Base-by-base conservation (phyloP, 345 rosid genomes). In the Clarkia xantiana region DNA sequence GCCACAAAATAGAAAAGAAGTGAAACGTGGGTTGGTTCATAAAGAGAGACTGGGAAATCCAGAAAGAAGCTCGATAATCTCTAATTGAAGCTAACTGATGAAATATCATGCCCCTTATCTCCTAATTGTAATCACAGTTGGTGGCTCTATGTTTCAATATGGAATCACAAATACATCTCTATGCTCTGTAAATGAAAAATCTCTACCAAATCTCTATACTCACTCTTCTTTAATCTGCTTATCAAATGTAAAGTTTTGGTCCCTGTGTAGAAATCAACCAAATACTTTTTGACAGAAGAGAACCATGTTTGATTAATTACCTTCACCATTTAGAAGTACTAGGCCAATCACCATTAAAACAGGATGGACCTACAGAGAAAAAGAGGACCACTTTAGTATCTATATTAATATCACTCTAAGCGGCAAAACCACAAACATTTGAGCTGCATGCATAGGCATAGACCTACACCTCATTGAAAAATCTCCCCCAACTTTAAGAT, bases 281-380 rank as follows among this genome's bases (percentile, higher is more conserved):
- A 29, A 2, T 29, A 29, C 36, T 29, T 29, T 29, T 29, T 29
- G 36, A 29, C 36, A 29, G 36, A 29, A 52, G 46, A 53, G 25
- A 54, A 40, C 16, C 14, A 42, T 43, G 46, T n/a, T n/a, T n/a
- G n/a, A n/a, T n/a, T 9, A 48, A 14, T 58, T 67, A 67, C 84
- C 74, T 69, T 77, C 84, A 14, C 78, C 84, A 51, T 74, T 67
- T 34, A 67, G 45, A n/a, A 77, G 73, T 17, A 71, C 38, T 18
- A 74, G 70, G 29, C 74, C 77, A 40, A 62, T 60, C 58, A 74
- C 73, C 80, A 77, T 74, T 5, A 77, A 57, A 57, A 74, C 76
- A 39, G 80, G 84, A 54, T 77, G 84, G 34, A 71, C 77, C 84
- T 77, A 46, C 56, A 61, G 52, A 18, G 36, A 52, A 57, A 18